These are phyloP conservation scores for Tilletia walkeri DNA, from an alignment of 1,284 basidiomycete species.

Conservation along the genomic window DNA sequence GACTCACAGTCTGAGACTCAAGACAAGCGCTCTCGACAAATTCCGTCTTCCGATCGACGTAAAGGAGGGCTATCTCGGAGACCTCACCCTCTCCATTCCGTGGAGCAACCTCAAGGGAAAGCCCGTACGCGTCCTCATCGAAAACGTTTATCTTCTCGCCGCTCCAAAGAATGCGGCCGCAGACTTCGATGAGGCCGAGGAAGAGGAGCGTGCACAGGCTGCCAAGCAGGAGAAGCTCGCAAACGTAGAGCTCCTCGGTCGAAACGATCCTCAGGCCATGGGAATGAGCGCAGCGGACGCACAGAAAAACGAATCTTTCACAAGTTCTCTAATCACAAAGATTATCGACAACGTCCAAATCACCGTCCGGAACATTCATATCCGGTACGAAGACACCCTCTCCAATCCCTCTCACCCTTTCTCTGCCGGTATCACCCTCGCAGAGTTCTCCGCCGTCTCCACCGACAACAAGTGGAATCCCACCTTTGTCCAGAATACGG, in stretches of 20 bases:
- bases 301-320: constrained; percentile 74
- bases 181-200: constrained; percentile 76
- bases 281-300: constrained; percentile 62
- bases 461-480: constrained; percentile 87
- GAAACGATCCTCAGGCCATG: constrained; percentile 29
- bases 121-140: constrained; percentile 85
- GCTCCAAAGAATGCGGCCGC: constrained; percentile 73
- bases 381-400: constrained; percentile 92
- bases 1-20: constrained; percentile 67
- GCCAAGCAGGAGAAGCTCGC: constrained; percentile 84
- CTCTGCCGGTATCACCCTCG: constrained; percentile 85
- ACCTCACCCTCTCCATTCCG: constrained; percentile 86
- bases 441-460: constrained; percentile 88
- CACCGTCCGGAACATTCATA: constrained; percentile 65
- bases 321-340: constrained; percentile 81
- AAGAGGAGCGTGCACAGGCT: constrained; percentile 76
- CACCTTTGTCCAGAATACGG: constrained; percentile 89
- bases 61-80: constrained; percentile 85
- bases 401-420: constrained; percentile 97
- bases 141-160: constrained; percentile 94
- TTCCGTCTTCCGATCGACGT: constrained; percentile 95
- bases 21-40: constrained; percentile 92
- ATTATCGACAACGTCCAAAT: constrained; percentile 96
- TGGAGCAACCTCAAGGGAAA: constrained; percentile 92
- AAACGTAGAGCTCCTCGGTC: constrained; percentile 75